phyloP scores from a whole-genome alignment of 768 basidiomycete genomes.

The Leucosporidium scottii region DNA sequence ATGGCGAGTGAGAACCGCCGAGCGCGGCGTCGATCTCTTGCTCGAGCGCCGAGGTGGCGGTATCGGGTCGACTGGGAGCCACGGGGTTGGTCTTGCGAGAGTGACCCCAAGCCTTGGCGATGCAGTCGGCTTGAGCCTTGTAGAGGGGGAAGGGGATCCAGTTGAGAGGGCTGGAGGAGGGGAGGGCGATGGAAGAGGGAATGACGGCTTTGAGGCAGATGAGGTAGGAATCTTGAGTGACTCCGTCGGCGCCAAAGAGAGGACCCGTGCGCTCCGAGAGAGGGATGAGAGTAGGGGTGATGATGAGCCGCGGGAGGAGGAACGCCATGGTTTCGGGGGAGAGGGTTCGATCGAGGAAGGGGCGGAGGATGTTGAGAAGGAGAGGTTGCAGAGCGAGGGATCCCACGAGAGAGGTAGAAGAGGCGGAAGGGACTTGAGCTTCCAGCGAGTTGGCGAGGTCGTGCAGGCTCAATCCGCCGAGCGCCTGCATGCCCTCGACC shows the following conservation, averaged over 20 bases:
- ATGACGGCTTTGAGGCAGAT: conserved; percentile 29
- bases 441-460: conserved; percentile 2
- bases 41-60: background rate
- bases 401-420: background rate
- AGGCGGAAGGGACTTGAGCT: background rate
- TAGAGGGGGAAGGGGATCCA: conserved; percentile 27
- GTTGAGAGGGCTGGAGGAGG: conserved; percentile 8
- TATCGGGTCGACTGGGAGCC: background rate
- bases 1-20: background rate
- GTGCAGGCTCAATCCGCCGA: conserved; percentile 19
- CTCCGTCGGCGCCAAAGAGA: conserved; percentile 10
- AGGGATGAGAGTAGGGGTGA: conserved; percentile 19
- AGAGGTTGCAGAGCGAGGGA: conserved; percentile 4
- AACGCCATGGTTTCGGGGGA: background rate
- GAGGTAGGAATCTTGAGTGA: conserved; percentile 19
- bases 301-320: conserved; percentile 17
- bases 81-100: background rate
- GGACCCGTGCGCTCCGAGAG: conserved; percentile 21
- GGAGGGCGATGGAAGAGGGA: conserved; percentile 19
- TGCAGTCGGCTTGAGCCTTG: conserved; percentile 24
- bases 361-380: conserved; percentile 10
- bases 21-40: background rate
- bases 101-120: conserved; percentile 7
- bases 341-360: conserved; percentile 16
- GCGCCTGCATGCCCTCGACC: background rate